Conservation (phyloP, 2,329 filamentous ascomycete genomes). For the Chrysosporium queenslandicum region DNA sequence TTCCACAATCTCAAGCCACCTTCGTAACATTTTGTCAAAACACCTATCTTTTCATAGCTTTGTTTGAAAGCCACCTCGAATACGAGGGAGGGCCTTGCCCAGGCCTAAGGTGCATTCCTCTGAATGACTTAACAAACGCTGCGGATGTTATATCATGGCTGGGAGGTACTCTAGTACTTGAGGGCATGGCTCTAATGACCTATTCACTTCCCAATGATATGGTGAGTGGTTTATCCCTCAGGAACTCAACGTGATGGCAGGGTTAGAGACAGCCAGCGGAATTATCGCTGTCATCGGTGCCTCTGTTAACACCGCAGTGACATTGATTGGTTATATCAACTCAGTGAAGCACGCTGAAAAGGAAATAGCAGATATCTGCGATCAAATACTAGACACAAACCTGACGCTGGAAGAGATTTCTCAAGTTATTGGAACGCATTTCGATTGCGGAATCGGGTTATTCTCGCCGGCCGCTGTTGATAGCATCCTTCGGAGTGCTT, state of each 20-base stretch:
- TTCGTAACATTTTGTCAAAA: no score
- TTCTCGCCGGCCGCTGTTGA: neutral
- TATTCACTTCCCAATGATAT: neutral
- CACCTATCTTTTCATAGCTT: no score
- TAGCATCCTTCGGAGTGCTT: constrained; percentile 9
- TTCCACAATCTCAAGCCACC: no score
- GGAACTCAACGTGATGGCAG: constrained; percentile 6
- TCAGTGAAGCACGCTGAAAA: constrained; percentile 13
- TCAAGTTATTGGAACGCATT: constrained; percentile 10
- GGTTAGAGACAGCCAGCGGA: constrained; percentile 15
- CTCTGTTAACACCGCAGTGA: constrained; percentile 19
- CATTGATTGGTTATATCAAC: constrained; percentile 15
- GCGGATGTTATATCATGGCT: no score
- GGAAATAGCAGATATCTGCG: constrained; percentile 9
- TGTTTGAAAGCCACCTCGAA: no score
- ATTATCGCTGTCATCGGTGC: constrained; percentile 15
- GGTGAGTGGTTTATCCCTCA: neutral
- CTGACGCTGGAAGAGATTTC: constrained; percentile 14
- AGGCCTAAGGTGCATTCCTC: no score
- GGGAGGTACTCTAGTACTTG: no score
- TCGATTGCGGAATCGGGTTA: neutral
- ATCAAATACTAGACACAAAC: constrained; percentile 14
- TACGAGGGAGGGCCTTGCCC: no score
- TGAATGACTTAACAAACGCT: no score
- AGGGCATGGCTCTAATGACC: neutral